These are phyloP conservation scores for Neurospora sp. DNA, from an alignment of 495 filamentous ascomycete genomes.

Conservation along the genomic window DNA sequence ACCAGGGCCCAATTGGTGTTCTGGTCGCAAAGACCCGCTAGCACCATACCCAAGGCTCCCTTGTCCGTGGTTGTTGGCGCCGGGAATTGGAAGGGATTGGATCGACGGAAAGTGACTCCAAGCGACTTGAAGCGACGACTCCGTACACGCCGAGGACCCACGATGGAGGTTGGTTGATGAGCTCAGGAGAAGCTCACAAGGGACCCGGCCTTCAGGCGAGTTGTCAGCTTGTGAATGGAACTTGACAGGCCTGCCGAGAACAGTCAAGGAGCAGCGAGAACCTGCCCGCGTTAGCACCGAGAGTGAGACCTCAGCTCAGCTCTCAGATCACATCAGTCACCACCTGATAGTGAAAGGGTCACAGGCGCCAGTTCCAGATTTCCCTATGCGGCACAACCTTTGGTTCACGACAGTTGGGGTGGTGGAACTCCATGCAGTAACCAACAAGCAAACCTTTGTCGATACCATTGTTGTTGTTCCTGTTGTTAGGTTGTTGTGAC, in stretches of 20 bases:
- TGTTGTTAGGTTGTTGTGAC: neutral
- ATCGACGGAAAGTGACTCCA: neutral
- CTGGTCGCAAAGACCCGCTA: neutral
- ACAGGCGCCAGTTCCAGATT: neutral
- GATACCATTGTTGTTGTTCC: neutral
- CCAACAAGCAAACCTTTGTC: neutral
- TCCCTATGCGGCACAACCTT: neutral
- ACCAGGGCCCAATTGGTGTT: neutral
- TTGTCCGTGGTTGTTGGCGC: neutral
- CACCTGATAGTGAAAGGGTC: neutral
- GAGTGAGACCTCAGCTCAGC: neutral
- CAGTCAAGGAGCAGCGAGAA: neutral
- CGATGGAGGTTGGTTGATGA: neutral
- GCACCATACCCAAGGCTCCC: neutral
- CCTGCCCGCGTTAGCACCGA: neutral
- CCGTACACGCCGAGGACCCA: neutral
- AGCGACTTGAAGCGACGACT: neutral
- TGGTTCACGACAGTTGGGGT: neutral
- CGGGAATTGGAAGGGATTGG: neutral
- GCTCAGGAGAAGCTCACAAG: neutral
- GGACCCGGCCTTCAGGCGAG: neutral
- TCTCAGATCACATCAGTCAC: neutral
- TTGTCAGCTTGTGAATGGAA: neutral
- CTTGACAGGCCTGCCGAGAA: neutral
- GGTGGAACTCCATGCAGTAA: neutral